Evolutionary conservation across 257 asterid species (phyloP), one percentile per base, ranked within the genome.

Genomic region (Solanum corneliomulleri): DNA sequence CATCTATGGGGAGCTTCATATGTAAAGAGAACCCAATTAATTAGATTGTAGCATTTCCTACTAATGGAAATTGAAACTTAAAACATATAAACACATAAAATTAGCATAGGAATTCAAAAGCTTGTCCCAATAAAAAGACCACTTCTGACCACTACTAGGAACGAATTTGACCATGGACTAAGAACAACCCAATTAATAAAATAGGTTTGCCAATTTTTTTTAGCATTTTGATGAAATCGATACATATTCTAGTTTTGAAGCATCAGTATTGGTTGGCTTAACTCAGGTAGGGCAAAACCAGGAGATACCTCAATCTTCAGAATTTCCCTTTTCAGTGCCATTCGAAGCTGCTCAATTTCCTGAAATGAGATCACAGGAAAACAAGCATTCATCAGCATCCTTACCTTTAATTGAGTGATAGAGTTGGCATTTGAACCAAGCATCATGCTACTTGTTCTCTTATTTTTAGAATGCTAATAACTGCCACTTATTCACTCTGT

Each of bases 341-440:
- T 90, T 78, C 89, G 93, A 58, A 97, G 99, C 89, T 89, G 96
- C 89, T 95, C 99, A 66, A 94, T 95, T 90, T 96, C 99, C 99
- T 97, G 91, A 81, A 49, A 49, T 18, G 69, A 81, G 45, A 81
- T 29, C 69, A 81, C 44, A 49, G 13, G 69, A 49, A 81, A 49
- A 49, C 20, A 81, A 81, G 68, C 68, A 80, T 80, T 68, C 6
- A 9, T 80, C 27, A 47, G 85, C 68, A 81, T 81, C 45, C 44
- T 52, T 49, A 49, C 85, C 69, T 81, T 52, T 29, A 49, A 29
- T 20, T 10, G 69, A 81, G 7, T 81, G 69, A 49, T 81, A 78
- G 29, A 47, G 29, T 47, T 18, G 85, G 11, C 29, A 49, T 81
- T 6, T 47, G 69, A 81, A 81, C 56, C 11, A 81, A 81, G 45